phyloP scores from a whole-genome alignment of 2,329 filamentous ascomycete species.

The Calonectria pseudoreteaudii region DNA sequence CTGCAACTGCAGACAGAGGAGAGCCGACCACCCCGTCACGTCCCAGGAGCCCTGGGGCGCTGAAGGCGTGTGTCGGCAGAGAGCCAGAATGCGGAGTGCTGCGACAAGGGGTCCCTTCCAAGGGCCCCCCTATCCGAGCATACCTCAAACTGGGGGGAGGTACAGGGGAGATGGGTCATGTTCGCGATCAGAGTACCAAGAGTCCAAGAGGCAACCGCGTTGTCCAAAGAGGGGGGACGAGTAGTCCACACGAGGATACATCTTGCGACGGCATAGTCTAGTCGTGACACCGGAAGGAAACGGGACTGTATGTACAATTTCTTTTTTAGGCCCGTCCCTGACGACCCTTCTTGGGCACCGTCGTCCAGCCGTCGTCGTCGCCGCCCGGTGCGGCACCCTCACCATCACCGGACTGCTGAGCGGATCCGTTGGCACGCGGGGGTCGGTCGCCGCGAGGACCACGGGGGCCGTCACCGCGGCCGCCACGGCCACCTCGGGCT shows the following conservation, averaged over 20 bases:
- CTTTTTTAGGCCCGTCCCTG: slow-evolving; percentile 49
- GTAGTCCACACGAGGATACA: slow-evolving; percentile 37
- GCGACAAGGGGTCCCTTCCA: background rate
- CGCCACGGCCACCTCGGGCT: slow-evolving; percentile 56
- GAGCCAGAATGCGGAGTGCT: slow-evolving; percentile 21
- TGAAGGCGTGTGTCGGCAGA: slow-evolving; percentile 20
- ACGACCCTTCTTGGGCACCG: slow-evolving; percentile 57
- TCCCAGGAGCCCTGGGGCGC: slow-evolving; percentile 3
- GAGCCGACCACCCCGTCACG: slow-evolving; percentile 21
- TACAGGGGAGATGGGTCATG: slow-evolving; percentile 35
- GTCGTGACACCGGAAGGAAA: slow-evolving; percentile 50
- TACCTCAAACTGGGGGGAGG: slow-evolving; percentile 17
- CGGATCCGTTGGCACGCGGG: slow-evolving; percentile 62
- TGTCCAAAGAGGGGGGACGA: slow-evolving; percentile 24
- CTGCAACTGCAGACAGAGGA: slow-evolving; percentile 31
- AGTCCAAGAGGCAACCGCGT: slow-evolving; percentile 32
- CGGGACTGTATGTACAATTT: slow-evolving; percentile 50
- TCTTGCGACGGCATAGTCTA: slow-evolving; percentile 49
- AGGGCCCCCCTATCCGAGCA: background rate
- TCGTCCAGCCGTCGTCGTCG: slow-evolving; percentile 73
- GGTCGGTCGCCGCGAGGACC: slow-evolving; percentile 59
- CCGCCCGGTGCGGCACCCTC: slow-evolving; percentile 55
- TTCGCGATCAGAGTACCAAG: slow-evolving; percentile 33
- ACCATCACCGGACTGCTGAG: slow-evolving; percentile 49
- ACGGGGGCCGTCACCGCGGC: slow-evolving; percentile 56